Evolutionary conservation across 1,284 basidiomycete species (phyloP), one percentile per base, ranked within the genome.

Genomic region (Moesziomyces sp.): DNA sequence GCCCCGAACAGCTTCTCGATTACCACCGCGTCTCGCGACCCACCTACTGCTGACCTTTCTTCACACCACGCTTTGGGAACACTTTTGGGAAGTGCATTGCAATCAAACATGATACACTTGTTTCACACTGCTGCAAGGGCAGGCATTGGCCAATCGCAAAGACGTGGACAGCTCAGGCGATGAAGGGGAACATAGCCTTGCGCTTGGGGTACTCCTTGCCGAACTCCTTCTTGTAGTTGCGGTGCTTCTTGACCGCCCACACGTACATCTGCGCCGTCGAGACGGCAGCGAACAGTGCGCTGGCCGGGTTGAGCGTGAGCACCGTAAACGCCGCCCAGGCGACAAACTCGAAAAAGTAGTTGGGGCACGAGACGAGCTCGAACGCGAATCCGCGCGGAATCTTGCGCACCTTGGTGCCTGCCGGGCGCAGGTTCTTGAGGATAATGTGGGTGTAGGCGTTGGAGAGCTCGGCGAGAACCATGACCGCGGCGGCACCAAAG

Each of bases 241-340:
- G 87, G 83, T 97, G 94, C 87, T 97, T 99, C 87, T 95, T 94
- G 47, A 89, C 81, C 13, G 96, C 94, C 97, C 96, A 99, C 13
- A 89, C 78, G 24, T 87, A 86, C 94, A 98, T 98, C 78, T 91
- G 91, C 43, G 79, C 89, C 0, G 88, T 87, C 3, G 89, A 88
- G 52, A 93, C 89, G 19, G 87, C 86, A 47, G 90, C 85, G 85
- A 97, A 99, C 28, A 92, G 78, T 75, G 88, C 89, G 24, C 91
- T 92, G 91, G 78, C 71, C n/a, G 73, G 78, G 16, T 79, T 79
- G 9, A 79, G 61, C 10, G 94, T 95, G 89, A 99, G 90, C 40
- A 88, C 87, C 26, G 89, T 89, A 56, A 97, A 87, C 23, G 89
- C 87, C 13, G 88, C 80, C 92, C 96, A 97, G 0, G 87, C 90